Evolutionary conservation across 2,329 filamentous ascomycete genomes (phyloP).

Genomic region (Periconia macrospinosa): DNA sequence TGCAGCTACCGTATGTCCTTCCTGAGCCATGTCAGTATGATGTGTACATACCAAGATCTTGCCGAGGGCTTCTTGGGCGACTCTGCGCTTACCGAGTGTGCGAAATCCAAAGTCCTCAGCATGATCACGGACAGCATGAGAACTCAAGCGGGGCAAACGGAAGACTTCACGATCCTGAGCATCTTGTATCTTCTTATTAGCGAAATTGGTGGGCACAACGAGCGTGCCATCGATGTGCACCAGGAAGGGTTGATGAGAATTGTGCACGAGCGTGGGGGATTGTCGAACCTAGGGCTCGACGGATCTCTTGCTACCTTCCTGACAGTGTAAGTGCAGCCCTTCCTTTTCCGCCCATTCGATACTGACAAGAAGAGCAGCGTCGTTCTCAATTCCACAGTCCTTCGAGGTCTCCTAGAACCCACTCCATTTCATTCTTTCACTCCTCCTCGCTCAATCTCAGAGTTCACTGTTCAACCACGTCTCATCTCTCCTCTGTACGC

Average conservation of each 20-base stretch:
- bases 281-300: slow-evolving; percentile 18
- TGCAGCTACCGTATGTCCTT: slow-evolving; percentile 34
- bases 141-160: slow-evolving; percentile 17
- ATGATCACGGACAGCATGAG: slow-evolving; percentile 29
- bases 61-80: slow-evolving; percentile 30
- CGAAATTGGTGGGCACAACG: slow-evolving; percentile 31
- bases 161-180: slow-evolving; percentile 34
- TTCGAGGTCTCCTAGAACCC: slow-evolving; percentile 24
- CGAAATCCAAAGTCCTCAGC: slow-evolving; percentile 32
- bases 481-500: slow-evolving; percentile 28
- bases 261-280: slow-evolving; percentile 27
- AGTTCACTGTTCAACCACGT: not conserved
- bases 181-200: slow-evolving; percentile 37
- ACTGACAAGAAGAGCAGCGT: slow-evolving; percentile 16
- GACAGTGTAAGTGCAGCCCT: slow-evolving; percentile 25
- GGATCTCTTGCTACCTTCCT: slow-evolving; percentile 25
- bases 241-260: slow-evolving; percentile 30
- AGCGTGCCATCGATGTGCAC: slow-evolving; percentile 33
- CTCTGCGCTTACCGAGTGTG: slow-evolving; percentile 32
- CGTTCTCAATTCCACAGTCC: slow-evolving; percentile 25
- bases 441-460: slow-evolving; percentile 9
- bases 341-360: not conserved
- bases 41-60: slow-evolving; percentile 37
- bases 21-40: slow-evolving; percentile 36
- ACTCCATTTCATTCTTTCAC: slow-evolving; percentile 18